A percentile compares a stretch with the other conserved stretches of the same genome.
Evolutionary conservation across 495 filamentous ascomycete genomes (phyloP).

Genomic region (Penicillium malachiteum): DNA sequence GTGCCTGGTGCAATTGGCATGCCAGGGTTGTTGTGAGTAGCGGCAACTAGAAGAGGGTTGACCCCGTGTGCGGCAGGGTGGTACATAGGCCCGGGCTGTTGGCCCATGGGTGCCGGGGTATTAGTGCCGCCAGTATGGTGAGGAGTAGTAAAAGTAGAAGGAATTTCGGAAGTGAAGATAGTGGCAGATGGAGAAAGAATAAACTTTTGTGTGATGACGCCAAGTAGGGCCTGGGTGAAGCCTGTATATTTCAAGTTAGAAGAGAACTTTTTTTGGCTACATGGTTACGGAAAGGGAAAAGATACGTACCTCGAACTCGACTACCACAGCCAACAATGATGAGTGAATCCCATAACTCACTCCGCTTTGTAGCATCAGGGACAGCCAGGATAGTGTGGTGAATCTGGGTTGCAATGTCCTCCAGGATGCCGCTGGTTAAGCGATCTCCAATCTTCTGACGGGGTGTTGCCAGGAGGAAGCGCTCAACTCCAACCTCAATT

Average conservation of each 20-base stretch:
- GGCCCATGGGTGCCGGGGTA: slow-evolving; percentile 71
- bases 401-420: slow-evolving; percentile 76
- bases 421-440: slow-evolving; percentile 63
- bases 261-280: not conserved
- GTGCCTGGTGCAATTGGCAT: slow-evolving; percentile 34
- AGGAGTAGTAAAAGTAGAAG: slow-evolving; percentile 85
- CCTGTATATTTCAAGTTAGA: slow-evolving; percentile 34
- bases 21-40: slow-evolving; percentile 69
- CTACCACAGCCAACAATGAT: slow-evolving; percentile 88
- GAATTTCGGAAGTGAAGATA: slow-evolving; percentile 95
- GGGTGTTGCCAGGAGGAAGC: slow-evolving; percentile 71
- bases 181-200: slow-evolving; percentile 88
- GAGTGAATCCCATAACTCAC: slow-evolving; percentile 84
- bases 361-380: slow-evolving; percentile 73
- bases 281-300: not conserved
- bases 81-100: slow-evolving; percentile 37
- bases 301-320: slow-evolving; percentile 65
- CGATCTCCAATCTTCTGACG: slow-evolving; percentile 30
- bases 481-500: slow-evolving; percentile 82
- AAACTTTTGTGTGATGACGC: slow-evolving; percentile 76
- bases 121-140: slow-evolving; percentile 88
- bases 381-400: slow-evolving; percentile 78
- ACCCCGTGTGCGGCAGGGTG: slow-evolving; percentile 60
- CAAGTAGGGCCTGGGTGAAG: slow-evolving; percentile 83
- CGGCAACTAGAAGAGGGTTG: slow-evolving; percentile 89